Conservation (phyloP, 2,329 filamentous ascomycete genomes). For the Gyromitra esculenta region DNA sequence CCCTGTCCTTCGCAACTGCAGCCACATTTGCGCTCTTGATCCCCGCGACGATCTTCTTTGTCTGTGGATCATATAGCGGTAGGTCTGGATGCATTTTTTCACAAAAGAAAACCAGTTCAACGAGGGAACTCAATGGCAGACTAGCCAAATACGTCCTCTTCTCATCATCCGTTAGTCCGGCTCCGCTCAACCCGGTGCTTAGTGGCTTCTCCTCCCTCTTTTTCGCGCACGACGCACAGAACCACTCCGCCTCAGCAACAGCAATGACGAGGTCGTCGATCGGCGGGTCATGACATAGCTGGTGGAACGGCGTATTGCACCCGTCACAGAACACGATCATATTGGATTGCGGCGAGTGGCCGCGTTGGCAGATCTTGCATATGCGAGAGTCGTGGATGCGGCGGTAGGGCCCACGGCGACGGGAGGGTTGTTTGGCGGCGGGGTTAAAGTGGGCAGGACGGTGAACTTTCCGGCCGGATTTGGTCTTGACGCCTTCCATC, state of each 20-base stretch:
- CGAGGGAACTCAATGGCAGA: conserved; percentile 45
- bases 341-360: conserved; percentile 76
- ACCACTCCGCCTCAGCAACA: conserved; percentile 75
- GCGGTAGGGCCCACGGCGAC: conserved; percentile 65
- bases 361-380: conserved; percentile 77
- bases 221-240: conserved; percentile 71
- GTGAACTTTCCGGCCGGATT: conserved; percentile 77
- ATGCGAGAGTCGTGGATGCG: conserved; percentile 70
- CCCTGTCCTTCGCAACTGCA: conserved; percentile 40
- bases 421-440: conserved; percentile 62
- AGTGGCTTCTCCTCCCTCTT: conserved; percentile 63
- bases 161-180: conserved; percentile 50
- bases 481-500: conserved; percentile 66
- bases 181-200: conserved; percentile 36
- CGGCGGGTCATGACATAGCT: conserved; percentile 79
- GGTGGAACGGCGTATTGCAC: conserved; percentile 82
- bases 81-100: conserved; percentile 51
- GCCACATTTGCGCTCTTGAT: conserved; percentile 48
- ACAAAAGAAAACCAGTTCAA: conserved; percentile 52
- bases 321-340: conserved; percentile 87
- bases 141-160: conserved; percentile 52
- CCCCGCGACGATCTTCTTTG: conserved; percentile 48
- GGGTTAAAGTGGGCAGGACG: conserved; percentile 73
- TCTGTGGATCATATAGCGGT: conserved; percentile 53
- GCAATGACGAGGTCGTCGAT: conserved; percentile 76